Evolutionary conservation across 345 rosid genomes (phyloP).

Genomic region (Citrus trifoliata): DNA sequence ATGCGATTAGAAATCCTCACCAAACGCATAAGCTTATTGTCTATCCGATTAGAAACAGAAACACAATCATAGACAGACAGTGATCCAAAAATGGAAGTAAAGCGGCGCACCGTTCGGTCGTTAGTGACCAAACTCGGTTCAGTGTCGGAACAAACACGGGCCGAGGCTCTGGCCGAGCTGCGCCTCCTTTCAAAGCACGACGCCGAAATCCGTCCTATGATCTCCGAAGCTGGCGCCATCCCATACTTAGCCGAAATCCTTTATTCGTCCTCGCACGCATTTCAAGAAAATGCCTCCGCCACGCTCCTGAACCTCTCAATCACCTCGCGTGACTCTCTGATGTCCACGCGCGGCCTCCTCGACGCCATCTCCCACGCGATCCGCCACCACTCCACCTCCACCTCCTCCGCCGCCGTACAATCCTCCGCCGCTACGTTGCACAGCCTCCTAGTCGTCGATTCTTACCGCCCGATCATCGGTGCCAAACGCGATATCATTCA

Average conservation of each 20-base stretch:
- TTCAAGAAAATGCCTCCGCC: conserved; percentile 87
- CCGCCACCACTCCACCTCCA: conserved; percentile 48
- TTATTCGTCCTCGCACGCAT: conserved; percentile 53
- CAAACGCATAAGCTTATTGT: background rate
- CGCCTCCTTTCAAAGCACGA: conserved; percentile 78
- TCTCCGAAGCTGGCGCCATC: conserved; percentile 78
- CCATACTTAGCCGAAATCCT: conserved; percentile 83
- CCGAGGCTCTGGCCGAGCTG: conserved; percentile 70
- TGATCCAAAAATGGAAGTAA: conserved; percentile 52
- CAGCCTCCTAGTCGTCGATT: conserved; percentile 66
- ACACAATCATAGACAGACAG: background rate
- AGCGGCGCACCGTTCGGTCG: conserved; percentile 53
- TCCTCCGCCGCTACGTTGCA: conserved; percentile 80
- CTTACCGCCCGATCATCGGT: conserved; percentile 82
- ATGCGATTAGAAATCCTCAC: background rate
- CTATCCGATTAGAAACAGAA: background rate
- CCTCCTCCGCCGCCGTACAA: conserved; percentile 72
- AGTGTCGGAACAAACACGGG: conserved; percentile 73
- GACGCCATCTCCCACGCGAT: conserved; percentile 87
- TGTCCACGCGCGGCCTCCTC: conserved; percentile 82
- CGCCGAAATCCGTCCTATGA: conserved; percentile 54
- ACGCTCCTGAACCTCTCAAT: conserved; percentile 84
- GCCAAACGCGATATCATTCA: conserved; percentile 81
- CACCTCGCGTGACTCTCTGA: conserved; percentile 56
- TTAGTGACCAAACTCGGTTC: conserved; percentile 74